phyloP scores from a whole-genome alignment of 306 rosid genomes.

The Hippophae rhamnoides region DNA sequence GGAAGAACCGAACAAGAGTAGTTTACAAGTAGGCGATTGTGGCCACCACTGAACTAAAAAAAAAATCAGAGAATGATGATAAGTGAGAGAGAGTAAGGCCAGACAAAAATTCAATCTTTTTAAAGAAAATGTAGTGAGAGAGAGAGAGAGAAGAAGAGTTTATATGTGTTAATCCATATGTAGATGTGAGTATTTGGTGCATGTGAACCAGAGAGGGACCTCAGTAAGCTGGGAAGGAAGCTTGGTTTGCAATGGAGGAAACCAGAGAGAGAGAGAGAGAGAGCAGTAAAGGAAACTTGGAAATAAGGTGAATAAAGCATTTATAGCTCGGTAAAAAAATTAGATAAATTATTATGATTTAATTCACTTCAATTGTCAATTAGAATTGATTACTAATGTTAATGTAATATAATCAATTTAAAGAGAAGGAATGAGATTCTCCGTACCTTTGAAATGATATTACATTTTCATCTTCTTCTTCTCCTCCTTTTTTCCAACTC shows the following conservation, averaged over 20 bases:
- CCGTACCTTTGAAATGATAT: too few species aligned
- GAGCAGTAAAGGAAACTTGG: slow-evolving; percentile 56
- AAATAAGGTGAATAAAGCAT: background rate
- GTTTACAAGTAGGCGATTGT: slow-evolving; percentile 32
- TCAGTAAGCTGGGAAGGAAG: slow-evolving; percentile 61
- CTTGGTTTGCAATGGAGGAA: slow-evolving; percentile 77
- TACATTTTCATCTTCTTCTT: too few species aligned
- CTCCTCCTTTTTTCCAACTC: too few species aligned
- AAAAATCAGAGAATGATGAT: slow-evolving; percentile 15
- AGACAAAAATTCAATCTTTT: slow-evolving; percentile 53
- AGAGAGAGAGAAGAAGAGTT: slow-evolving; percentile 18
- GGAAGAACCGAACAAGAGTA: slow-evolving; percentile 27
- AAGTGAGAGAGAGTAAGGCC: slow-evolving; percentile 27
- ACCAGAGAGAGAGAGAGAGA: slow-evolving; percentile 35
- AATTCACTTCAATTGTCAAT: too few species aligned
- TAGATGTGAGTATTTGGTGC: slow-evolving; percentile 26
- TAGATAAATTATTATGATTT: too few species aligned
- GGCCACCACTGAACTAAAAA: slow-evolving; percentile 46
- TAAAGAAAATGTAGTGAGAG: slow-evolving; percentile 22
- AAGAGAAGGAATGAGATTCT: too few species aligned
- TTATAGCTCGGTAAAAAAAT: too few species aligned
- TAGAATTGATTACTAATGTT: too few species aligned
- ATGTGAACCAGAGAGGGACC: slow-evolving; percentile 33
- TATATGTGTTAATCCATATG: background rate
- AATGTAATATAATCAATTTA: too few species aligned